These are phyloP conservation scores for Lumnitzera racemosa DNA, from an alignment of 345 rosid species.

Conservation along the genomic window DNA sequence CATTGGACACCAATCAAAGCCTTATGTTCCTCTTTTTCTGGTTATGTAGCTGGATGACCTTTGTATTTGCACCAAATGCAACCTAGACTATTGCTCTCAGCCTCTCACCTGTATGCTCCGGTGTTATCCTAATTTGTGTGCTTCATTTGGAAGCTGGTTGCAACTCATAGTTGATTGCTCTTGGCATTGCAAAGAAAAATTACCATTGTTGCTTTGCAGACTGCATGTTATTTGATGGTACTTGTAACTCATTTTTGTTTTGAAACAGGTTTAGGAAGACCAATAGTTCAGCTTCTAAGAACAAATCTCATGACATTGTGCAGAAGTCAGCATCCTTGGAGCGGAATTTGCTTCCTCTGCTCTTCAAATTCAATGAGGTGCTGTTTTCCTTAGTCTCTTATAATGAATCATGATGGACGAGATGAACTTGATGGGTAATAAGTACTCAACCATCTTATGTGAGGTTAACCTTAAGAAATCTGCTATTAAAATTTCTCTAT, in stretches of 20 bases:
- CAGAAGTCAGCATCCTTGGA: slow-evolving; percentile 33
- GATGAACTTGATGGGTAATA: background rate
- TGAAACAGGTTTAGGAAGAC: slow-evolving; percentile 61
- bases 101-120: no score
- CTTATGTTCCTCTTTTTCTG: no score
- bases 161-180: background rate
- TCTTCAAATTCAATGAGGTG: slow-evolving; percentile 94
- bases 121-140: no score
- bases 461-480: no score
- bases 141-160: no score
- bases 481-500: no score
- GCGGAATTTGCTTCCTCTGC: slow-evolving; percentile 67
- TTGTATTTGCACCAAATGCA: no score
- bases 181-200: background rate
- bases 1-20: no score
- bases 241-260: slow-evolving; percentile 7
- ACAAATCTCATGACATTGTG: slow-evolving; percentile 22
- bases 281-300: slow-evolving; percentile 32
- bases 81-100: no score
- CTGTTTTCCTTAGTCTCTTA: background rate
- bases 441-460: background rate
- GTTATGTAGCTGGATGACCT: no score
- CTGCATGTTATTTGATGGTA: background rate
- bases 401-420: slow-evolving; percentile 1
- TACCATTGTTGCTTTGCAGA: background rate